Evolutionary conservation across 2,329 filamentous ascomycete genomes (phyloP), one percentile per base, ranked within the genome.

Genomic region (Colletotrichum sp.): DNA sequence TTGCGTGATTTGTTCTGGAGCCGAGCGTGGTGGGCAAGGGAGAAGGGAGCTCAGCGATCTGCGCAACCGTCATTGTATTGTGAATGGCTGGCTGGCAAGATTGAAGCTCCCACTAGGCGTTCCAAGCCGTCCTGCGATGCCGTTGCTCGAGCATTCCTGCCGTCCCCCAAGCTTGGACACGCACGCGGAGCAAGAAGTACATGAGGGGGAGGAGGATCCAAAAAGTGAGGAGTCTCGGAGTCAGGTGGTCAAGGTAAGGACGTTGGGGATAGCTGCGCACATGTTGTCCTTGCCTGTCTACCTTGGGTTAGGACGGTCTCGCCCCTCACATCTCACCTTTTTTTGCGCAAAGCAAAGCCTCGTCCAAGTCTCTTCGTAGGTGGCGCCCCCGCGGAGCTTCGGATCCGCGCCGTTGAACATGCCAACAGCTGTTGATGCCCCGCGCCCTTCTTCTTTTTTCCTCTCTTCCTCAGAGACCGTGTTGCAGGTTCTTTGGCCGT

Each of bases 61-160:
- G 49, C 24, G 15, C 18, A 21, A 18, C 68, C 21, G 32, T 52
- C 68, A 57, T 15, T n/a, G 8, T 26, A 49, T 63, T 57, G 30
- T 39, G 39, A 57, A 71, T 71, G 68, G 68, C 68, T 71, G 68
- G 59, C 30, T 57, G 34, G 55, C 55, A 21, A 63, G 13, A 52
- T 49, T 52, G 59, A 32, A 34, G 32, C 16, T 36, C 44, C 32
- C n/a, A 28, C 32, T 44, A 36, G 52, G 16, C 15, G 7, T 8
- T 18, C 36, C 36, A 39, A 39, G 39, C 32, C 21, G n/a, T 21
- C 30, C n/a, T 30, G 32, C 44, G 64, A 73, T 52, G 34, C 44
- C 69, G 64, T 76, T 68, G 34, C 64, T 34, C 44, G n/a, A 65
- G 63, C 73, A 64, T 76, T 73, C 64, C 70, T 60, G 55, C n/a